Evolutionary conservation across 164 flowering plant genomes (phyloP), one percentile per base, ranked within the genome.

Genomic region (Berberis thunbergii): DNA sequence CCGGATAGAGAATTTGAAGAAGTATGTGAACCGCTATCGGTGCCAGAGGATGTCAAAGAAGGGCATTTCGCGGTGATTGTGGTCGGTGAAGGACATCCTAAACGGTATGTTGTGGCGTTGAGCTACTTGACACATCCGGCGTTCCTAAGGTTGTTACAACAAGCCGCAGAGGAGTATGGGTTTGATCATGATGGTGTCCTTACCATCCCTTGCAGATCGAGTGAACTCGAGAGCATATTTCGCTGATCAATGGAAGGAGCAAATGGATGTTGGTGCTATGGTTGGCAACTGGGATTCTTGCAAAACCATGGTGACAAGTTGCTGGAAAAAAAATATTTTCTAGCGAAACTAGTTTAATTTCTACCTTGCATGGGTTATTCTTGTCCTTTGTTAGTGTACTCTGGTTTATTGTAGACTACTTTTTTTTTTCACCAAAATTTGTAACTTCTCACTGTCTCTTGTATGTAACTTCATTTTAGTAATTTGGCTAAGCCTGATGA

Each of bases 41-140:
- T 85, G 45, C 89, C 91, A 0, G 73, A 71, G 39, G 88, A 82
- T 59, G 82, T 86, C 2, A 84, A 84, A 69, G 83, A 83, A 72
- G 92, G 92, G 1, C 89, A 86, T 63, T 86, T 86, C 59, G 87
- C 81, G 0, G 92, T 84, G 66, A 72, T 80, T 39, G 91, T 85
- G 0, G 68, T 59, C 12, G 78, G 78, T 4, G 78, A 75, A 4
- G 70, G 77, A 2, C 64, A 78, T 42, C 64, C 67, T 1, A 81
- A 72, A 72, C 71, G 86, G 64, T 80, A 81, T 41, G 72, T 80
- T 0, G 76, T 83, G 0, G 77, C 87, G 1, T 60, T 84, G 63
- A 74, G 70, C 55, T 84, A 45, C 49, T 62, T 86, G 38, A 72
- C 66, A 0, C 75, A 79, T 48, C 88, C 85, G 0, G 60, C 57